Evolutionary conservation across 1,139 yeast species (phyloP), one percentile per base, ranked within the genome.

Genomic region (Yamadazyma diddensiae): DNA sequence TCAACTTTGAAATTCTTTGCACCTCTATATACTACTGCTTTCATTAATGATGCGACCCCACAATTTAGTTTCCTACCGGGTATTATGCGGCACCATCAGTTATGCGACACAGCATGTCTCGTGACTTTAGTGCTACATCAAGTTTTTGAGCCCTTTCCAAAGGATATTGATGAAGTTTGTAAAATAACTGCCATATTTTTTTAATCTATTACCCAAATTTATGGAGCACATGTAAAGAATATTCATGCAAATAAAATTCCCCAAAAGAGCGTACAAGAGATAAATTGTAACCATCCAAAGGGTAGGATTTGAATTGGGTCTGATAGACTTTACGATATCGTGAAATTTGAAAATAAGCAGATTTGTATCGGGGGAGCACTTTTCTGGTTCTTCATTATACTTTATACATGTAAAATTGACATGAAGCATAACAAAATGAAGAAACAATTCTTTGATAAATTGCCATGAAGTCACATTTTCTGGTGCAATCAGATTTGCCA

Each of bases 21-120:
- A 0, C 77, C 81, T 36, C 65, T 56, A 55, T 73, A 76, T 12
- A 77, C 78, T 9, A 76, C 70, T 2, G 83, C 82, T 45, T 68
- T 67, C 83, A 78, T 78, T 5, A 39, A 36, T 21, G 15, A 13
- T 22, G 25, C 25, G 25, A 22, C 25, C 25, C 25, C 25, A 22
- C 25, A 22, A 22, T 22, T 22, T 21, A 21, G 5, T 9, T 23
- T 5, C 16, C 15, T 11, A 5, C 7, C 21, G 21, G 10, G 21
- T 18, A 7, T 18, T 18, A 10, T 7, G 10, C 10, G 21, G 21
- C 7, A 10, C 21, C 21, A 7, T 10, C 21, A 18, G 21, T 18
- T n/a, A n/a, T n/a, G n/a, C n/a, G n/a, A n/a, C 13, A 14, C 20
- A 27, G 19, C 24, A 15, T 24, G 32, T 24, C 8, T 27, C 23